Evolutionary conservation across 1,284 basidiomycete species (phyloP).

Genomic region (Filobasidium uniguttulatum): DNA sequence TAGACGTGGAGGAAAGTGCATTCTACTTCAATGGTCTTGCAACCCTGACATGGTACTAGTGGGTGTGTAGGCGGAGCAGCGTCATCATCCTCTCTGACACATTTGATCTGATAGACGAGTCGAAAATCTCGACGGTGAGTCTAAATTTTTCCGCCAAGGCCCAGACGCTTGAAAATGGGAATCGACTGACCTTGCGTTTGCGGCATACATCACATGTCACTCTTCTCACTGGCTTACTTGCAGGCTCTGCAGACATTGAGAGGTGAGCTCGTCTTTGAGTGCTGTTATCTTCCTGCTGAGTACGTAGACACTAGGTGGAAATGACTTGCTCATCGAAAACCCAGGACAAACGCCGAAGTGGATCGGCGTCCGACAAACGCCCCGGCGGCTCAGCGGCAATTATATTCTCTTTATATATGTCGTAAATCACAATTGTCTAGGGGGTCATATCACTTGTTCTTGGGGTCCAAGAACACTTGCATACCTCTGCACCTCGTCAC

Average conservation of each 20-base stretch:
- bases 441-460: no score
- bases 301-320: no score
- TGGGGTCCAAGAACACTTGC: not conserved
- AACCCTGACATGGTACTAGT: not conserved
- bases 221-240: no score
- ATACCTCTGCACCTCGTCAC: not conserved
- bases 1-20: not conserved
- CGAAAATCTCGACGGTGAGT: not conserved
- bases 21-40: not conserved
- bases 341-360: no score
- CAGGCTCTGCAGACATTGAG: no score
- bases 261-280: no score
- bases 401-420: no score
- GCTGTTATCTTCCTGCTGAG: no score
- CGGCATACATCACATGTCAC: slow-evolving; percentile 2
- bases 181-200: slow-evolving; percentile 1
- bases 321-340: no score
- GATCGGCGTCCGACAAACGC: no score
- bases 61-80: not conserved
- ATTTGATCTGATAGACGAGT: not conserved
- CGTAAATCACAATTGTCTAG: no score
- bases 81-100: not conserved
- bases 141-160: not conserved
- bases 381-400: no score
- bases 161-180: not conserved